Evolutionary conservation across 2,329 filamentous ascomycete species (phyloP).

Genomic region (Ophiostoma ips): DNA sequence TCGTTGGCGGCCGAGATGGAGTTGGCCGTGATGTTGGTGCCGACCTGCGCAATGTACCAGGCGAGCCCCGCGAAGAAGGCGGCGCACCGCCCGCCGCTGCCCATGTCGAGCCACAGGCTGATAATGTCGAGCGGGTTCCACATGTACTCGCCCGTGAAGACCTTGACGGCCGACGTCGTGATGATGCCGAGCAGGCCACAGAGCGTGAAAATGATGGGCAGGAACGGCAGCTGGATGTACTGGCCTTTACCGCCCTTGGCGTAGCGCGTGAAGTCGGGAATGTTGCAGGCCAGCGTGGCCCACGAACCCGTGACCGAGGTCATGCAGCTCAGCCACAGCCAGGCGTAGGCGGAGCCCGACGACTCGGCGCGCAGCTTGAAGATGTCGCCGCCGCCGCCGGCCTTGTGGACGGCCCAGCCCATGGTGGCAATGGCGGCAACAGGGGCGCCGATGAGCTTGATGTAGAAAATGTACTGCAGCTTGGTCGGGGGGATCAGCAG

Average conservation of each 20-base stretch:
- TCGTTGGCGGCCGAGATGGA: constrained; percentile 40
- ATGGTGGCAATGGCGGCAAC: constrained; percentile 48
- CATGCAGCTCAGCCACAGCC: constrained; percentile 28
- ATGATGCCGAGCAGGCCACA: constrained; percentile 42
- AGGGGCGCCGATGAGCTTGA: constrained; percentile 37
- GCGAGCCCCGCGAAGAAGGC: constrained; percentile 34
- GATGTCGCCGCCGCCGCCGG: constrained; percentile 33
- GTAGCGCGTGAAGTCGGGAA: constrained; percentile 40
- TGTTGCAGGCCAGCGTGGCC: constrained; percentile 33
- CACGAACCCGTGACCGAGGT: constrained; percentile 29
- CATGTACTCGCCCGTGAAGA: constrained; percentile 35
- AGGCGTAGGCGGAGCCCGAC: constrained; percentile 32
- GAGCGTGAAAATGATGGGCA: constrained; percentile 33
- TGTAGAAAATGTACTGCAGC: constrained; percentile 26
- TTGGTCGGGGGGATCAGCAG: constrained; percentile 14
- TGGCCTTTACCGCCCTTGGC: constrained; percentile 23
- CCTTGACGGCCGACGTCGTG: constrained; percentile 38
- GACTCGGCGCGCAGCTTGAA: constrained; percentile 21
- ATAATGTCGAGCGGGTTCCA: constrained; percentile 37
- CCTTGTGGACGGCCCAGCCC: constrained; percentile 47
- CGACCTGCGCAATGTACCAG: constrained; percentile 41
- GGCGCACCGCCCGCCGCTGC: constrained; percentile 27
- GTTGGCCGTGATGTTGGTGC: constrained; percentile 44
- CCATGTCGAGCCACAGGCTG: constrained; percentile 28
- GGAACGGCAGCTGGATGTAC: constrained; percentile 27